Evolutionary conservation across 2,329 filamentous ascomycete species (phyloP), one percentile per base, ranked within the genome.

Genomic region (Penicillium sp.): DNA sequence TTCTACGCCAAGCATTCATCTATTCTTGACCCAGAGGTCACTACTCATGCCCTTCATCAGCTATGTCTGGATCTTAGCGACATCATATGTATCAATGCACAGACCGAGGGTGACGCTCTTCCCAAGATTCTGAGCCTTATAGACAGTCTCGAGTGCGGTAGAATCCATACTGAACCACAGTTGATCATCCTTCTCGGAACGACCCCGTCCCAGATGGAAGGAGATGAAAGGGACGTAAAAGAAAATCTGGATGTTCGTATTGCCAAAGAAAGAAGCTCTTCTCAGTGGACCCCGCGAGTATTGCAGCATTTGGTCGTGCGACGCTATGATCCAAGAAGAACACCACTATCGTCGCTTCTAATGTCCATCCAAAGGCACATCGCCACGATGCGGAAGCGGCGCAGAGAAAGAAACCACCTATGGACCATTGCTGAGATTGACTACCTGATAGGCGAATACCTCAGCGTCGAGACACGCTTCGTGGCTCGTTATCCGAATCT

Each of bases 401-500:
- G 47, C 24, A 27, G 31, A 10, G 27, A 49, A 21, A 49, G 36
- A 29, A 40, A 24, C 36, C 47, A 49, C 29, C 36, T 49, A 24
- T 49, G 47, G 47, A 42, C 47, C 11, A 21, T 39, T 40, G 47
- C 29, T 42, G 47, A 49, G 32, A 22, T 40, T 21, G 27, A 40
- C 21, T 49, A 40, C 21, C 21, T 49, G 24, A 13, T 39, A n/a
- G 47, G 29, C 22, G 21, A 49, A 40, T 49, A 49, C 38, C 36
- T 49, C 22, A 42, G 21, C 24, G 21, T 29, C 32, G 18, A 49
- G 36, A 40, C 27, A 42, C 18, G 11, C 36, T 29, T 40, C 6
- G 9, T 42, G 22, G 39, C 39, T 22, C 8, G 22, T 22, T 18
- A 22, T 21, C 39, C 21, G 22, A 7, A 9, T 18, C 16, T 42